Percentiles rank a stretch among this genome's conserved stretches.
These are phyloP conservation scores for Candida fluviatilis DNA, from an alignment of 805 yeast species.

Conservation along the genomic window DNA sequence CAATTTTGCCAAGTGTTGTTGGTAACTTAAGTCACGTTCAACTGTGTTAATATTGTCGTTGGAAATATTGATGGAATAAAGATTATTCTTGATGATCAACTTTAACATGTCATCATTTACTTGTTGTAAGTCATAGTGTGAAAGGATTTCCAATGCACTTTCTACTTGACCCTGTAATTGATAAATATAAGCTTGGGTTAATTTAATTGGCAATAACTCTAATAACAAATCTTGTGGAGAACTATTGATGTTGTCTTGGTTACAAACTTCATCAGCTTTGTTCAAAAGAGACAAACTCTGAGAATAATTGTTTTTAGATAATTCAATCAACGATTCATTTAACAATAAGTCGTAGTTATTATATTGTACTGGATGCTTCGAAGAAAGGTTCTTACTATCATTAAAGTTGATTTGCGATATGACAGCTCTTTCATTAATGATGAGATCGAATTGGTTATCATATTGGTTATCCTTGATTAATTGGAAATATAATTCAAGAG, in stretches of 20 bases:
- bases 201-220: conserved; percentile 57
- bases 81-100: conserved; percentile 44
- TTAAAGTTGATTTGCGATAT: conserved; percentile 43
- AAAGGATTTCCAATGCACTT: conserved; percentile 33
- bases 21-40: conserved; percentile 33
- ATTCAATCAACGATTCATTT: conserved; percentile 51
- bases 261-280: conserved; percentile 43
- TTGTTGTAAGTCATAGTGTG: conserved; percentile 15
- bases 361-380: conserved; percentile 5
- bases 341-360: conserved; percentile 53
- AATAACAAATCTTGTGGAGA: conserved; percentile 42
- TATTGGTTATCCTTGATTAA: conserved; percentile 25
- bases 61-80: conserved; percentile 22
- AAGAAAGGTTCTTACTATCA: conserved; percentile 4
- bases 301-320: conserved; percentile 37
- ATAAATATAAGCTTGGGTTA: conserved; percentile 57
- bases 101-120: conserved; percentile 37
- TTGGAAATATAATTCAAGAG: conserved; percentile 44
- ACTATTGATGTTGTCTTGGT: conserved; percentile 31
- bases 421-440: conserved; percentile 67
- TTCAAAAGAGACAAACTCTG: conserved; percentile 42
- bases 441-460: conserved; percentile 48
- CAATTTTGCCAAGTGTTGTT: conserved; percentile 31
- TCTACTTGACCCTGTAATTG: conserved; percentile 29
- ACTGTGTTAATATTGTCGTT: conserved; percentile 23